These are phyloP conservation scores for Talinum fruticosum DNA, from an alignment of 148 eudicot genomes.

Conservation along the genomic window DNA sequence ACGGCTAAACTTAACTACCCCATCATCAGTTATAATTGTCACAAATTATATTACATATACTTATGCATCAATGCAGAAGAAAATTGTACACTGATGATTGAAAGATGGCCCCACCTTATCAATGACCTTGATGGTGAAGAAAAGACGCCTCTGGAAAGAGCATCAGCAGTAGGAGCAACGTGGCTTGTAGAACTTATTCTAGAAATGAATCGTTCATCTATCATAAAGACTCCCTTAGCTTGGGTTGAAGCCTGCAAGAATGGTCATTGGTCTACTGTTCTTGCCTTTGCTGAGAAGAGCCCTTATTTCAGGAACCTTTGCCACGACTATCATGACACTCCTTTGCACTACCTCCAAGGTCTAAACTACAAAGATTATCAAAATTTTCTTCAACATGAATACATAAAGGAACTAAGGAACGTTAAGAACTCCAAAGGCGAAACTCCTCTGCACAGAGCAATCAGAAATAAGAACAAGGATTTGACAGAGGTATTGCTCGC, in stretches of 20 bases:
- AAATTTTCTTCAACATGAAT: not conserved
- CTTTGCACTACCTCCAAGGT: not conserved
- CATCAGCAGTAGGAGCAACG: not conserved
- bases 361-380: not conserved
- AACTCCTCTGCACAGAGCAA: not conserved
- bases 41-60: not conserved
- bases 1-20: not conserved
- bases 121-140: not conserved
- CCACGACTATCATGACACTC: not conserved
- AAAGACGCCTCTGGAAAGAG: slow-evolving; percentile 2
- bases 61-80: not conserved
- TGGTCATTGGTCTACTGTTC: not conserved
- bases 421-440: not conserved
- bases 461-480: no score
- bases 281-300: not conserved
- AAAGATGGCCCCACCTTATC: not conserved
- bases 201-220: not conserved
- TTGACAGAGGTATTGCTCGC: no score
- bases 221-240: not conserved
- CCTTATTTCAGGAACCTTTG: not conserved
- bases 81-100: not conserved
- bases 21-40: not conserved
- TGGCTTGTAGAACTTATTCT: not conserved
- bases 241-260: not conserved
- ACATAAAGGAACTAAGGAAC: not conserved